phyloP scores from a whole-genome alignment of 345 rosid species.

The Pistacia vera region DNA sequence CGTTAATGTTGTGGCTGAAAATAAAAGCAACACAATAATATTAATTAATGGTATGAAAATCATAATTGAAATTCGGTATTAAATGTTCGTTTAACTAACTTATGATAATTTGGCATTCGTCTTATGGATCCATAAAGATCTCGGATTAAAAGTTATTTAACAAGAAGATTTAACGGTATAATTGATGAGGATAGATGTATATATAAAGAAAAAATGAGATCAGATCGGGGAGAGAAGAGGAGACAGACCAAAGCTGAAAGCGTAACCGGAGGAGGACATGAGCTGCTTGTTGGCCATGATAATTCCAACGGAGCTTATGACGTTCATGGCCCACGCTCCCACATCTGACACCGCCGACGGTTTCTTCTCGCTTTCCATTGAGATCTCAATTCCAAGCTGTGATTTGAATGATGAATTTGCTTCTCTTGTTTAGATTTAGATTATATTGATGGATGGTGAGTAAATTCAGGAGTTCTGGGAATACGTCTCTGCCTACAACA shows the following conservation, averaged over 20 bases:
- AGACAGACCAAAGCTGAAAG: slow-evolving; percentile 75
- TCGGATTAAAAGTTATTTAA: background rate
- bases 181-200: no score
- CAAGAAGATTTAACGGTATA: background rate
- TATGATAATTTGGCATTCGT: background rate
- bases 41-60: background rate
- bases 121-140: slow-evolving; percentile 6
- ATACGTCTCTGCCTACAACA: background rate
- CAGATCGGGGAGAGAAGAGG: slow-evolving; percentile 16
- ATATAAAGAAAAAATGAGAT: background rate
- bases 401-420: background rate
- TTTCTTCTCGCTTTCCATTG: slow-evolving; percentile 62
- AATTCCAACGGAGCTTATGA: slow-evolving; percentile 88
- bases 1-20: slow-evolving; percentile 81
- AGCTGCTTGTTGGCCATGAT: slow-evolving; percentile 99
- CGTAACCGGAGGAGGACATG: slow-evolving; percentile 78
- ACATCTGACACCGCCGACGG: slow-evolving; percentile 74
- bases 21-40: background rate
- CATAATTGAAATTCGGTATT: background rate
- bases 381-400: slow-evolving; percentile 8
- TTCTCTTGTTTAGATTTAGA: background rate
- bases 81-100: background rate
- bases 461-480: background rate
- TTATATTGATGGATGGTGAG: background rate
- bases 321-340: slow-evolving; percentile 97